Percentiles rank a stretch among this genome's conserved stretches.
phyloP scores from a whole-genome alignment of 345 rosid genomes.

The Dipteronia sinensis region DNA sequence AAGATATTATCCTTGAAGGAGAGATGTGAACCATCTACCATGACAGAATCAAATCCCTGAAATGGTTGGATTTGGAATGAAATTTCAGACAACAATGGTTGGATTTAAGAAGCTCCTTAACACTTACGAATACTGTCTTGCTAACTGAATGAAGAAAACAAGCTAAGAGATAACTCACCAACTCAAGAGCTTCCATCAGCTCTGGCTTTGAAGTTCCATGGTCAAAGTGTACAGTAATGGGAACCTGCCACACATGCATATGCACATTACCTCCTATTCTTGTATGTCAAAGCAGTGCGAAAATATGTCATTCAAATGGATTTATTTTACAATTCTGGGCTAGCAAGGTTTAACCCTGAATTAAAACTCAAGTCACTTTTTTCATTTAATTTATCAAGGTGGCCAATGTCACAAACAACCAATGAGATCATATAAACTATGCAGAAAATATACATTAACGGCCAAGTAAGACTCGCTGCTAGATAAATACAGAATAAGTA shows the following conservation, averaged over 20 bases:
- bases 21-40: slow-evolving; percentile 98
- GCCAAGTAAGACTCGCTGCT: not conserved
- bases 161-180: slow-evolving; percentile 46
- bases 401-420: not conserved
- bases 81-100: slow-evolving; percentile 14
- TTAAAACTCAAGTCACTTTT: not conserved
- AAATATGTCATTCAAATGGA: not conserved
- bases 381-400: not conserved
- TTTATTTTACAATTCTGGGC: not conserved
- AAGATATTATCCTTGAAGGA: slow-evolving; percentile 71
- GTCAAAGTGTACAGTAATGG: slow-evolving; percentile 90
- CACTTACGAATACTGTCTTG: not conserved
- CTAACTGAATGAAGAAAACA: not conserved
- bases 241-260: slow-evolving; percentile 62
- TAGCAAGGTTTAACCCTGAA: not conserved
- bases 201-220: slow-evolving; percentile 88
- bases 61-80: slow-evolving; percentile 20
- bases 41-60: slow-evolving; percentile 92
- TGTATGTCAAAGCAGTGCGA: not conserved
- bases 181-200: slow-evolving; percentile 72
- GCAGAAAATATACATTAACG: not conserved
- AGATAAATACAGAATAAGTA: too few species aligned
- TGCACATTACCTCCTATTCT: not conserved
- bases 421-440: not conserved
- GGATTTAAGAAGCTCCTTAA: not conserved